These are phyloP conservation scores for Candida pseudofarinosa DNA, from an alignment of 805 yeast genomes.

Conservation along the genomic window DNA sequence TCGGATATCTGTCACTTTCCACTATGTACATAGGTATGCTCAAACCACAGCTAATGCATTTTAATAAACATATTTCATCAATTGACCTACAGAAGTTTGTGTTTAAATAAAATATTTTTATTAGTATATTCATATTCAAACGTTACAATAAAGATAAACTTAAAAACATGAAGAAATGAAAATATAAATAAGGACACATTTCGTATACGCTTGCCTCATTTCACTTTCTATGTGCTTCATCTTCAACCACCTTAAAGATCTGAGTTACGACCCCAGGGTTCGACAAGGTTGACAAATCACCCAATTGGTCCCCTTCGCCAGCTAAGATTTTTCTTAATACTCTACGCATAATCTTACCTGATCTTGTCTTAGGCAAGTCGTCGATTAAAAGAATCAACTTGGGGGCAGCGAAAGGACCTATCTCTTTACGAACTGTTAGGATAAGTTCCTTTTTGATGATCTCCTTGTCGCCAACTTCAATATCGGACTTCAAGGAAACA, in stretches of 20 bases:
- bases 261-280: conserved; percentile 82
- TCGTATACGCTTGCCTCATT: not conserved
- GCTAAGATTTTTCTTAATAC: conserved; percentile 88
- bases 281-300: conserved; percentile 85
- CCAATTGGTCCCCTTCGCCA: conserved; percentile 88
- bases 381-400: conserved; percentile 76
- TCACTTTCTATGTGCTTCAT: not conserved
- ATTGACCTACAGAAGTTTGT: no score
- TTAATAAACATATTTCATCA: no score
- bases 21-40: no score
- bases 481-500: conserved; percentile 69
- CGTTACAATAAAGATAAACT: no score
- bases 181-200: no score
- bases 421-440: conserved; percentile 84
- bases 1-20: no score
- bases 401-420: conserved; percentile 96
- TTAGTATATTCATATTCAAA: no score
- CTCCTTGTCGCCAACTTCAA: conserved; percentile 44
- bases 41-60: no score
- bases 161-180: not conserved
- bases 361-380: conserved; percentile 96
- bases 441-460: conserved; percentile 70
- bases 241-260: conserved; percentile 64
- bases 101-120: no score
- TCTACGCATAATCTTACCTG: conserved; percentile 99